phyloP scores from a whole-genome alignment of 371 early-diverging fungal genomes.

The Mucor racemosus region DNA sequence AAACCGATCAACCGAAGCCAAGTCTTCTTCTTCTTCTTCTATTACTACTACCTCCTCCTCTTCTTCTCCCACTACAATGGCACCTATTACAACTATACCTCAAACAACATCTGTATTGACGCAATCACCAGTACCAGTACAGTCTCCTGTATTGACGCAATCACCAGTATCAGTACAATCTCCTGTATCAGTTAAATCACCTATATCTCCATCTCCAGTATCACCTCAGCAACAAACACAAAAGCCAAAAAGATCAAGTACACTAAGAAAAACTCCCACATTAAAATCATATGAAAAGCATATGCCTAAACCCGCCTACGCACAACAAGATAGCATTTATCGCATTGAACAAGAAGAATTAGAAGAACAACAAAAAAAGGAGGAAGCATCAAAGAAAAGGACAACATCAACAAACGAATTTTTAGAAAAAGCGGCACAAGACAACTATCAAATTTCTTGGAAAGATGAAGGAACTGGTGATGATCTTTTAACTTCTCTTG shows the following conservation, averaged over 20 bases:
- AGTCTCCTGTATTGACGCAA: background rate
- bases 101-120: constrained; percentile 5
- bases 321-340: constrained; percentile 48
- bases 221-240: constrained; percentile 13
- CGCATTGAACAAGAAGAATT: constrained; percentile 15
- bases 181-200: constrained; percentile 11
- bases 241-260: constrained; percentile 23
- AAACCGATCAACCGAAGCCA: constrained; percentile 11
- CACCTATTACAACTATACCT: background rate
- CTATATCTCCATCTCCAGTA: background rate
- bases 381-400: background rate
- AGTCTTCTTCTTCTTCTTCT: background rate
- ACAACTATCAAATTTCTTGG: constrained; percentile 51
- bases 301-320: constrained; percentile 39
- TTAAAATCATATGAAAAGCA: constrained; percentile 45
- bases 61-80: background rate
- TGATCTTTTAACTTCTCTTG: constrained; percentile 42
- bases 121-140: background rate
- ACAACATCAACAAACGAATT: background rate
- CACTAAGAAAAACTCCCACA: constrained; percentile 45
- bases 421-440: constrained; percentile 12
- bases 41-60: constrained; percentile 1
- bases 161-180: background rate
- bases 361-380: background rate
- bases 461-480: constrained; percentile 49